Evolutionary conservation across 1,284 basidiomycete species (phyloP).

Genomic region (Trichosporon faecale): DNA sequence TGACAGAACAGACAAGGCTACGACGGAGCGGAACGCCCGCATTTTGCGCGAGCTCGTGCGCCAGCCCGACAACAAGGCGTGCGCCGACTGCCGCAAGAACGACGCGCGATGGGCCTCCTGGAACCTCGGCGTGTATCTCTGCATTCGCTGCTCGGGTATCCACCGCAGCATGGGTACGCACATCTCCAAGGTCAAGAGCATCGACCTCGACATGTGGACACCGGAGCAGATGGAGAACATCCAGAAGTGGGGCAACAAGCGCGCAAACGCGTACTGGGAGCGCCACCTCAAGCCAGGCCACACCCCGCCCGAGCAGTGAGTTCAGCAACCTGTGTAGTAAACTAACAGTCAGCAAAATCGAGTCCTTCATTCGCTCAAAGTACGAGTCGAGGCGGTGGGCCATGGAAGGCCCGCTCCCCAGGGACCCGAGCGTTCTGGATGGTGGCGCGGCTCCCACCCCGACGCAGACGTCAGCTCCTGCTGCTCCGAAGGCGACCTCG

Average conservation of each 20-base stretch:
- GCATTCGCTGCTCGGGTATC: constrained; percentile 97
- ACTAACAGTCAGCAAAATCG: constrained; percentile 73
- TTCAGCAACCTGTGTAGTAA: constrained; percentile 29
- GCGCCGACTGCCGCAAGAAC: constrained; percentile 90
- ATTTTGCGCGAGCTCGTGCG: constrained; percentile 80
- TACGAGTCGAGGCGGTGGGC: constrained; percentile 94
- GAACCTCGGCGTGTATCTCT: constrained; percentile 92
- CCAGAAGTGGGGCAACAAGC: constrained; percentile 89
- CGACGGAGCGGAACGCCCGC: constrained; percentile 70
- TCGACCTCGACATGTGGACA: constrained; percentile 97
- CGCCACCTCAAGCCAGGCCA: constrained; percentile 91
- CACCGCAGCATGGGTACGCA: constrained; percentile 98
- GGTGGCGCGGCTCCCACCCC: constrained; percentile 40
- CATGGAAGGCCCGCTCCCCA: constrained; percentile 75
- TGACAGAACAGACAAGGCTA: constrained; percentile 64
- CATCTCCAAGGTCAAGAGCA: constrained; percentile 93
- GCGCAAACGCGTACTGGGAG: constrained; percentile 96
- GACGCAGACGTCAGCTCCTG: not conserved
- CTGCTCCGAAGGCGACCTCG: constrained; percentile 14
- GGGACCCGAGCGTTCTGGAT: constrained; percentile 77
- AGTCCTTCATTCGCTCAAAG: constrained; percentile 95
- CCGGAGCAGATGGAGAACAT: constrained; percentile 95
- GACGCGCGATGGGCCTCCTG: constrained; percentile 98
- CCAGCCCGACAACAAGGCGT: constrained; percentile 85
- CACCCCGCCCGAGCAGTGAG: constrained; percentile 89